These are phyloP conservation scores for Ambrosia artemisiifolia DNA, from an alignment of 129 eudicot genomes.

Conservation along the genomic window DNA sequence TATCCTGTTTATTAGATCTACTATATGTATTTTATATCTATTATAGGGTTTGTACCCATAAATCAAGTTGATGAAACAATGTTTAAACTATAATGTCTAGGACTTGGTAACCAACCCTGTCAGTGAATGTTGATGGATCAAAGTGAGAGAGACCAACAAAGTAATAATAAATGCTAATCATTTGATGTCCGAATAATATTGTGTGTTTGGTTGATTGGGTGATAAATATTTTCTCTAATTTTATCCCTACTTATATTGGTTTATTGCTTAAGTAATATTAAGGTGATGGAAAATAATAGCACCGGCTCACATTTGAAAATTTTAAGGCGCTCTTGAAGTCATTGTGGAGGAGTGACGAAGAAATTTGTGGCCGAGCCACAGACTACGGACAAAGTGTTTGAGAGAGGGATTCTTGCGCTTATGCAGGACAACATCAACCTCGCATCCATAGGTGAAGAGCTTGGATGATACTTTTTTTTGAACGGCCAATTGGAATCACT, in stretches of 20 bases:
- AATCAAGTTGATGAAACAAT: constrained; percentile 1
- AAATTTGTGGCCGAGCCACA: too few species aligned
- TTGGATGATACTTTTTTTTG: too few species aligned
- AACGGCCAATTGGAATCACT: too few species aligned
- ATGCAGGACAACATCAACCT: too few species aligned
- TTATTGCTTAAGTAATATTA: too few species aligned
- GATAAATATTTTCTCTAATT: background rate
- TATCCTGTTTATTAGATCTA: constrained; percentile 9
- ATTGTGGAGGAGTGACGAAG: too few species aligned
- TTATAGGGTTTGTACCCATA: background rate
- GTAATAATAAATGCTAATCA: constrained; percentile 26
- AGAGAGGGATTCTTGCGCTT: too few species aligned
- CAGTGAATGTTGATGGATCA: constrained; percentile 38
- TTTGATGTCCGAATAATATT: constrained; percentile 14
- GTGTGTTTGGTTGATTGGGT: background rate
- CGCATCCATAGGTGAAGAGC: too few species aligned
- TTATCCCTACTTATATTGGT: background rate
- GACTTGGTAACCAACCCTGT: constrained; percentile 33
- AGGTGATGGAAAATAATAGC: too few species aligned
- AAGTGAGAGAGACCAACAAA: constrained; percentile 24
- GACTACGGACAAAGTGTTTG: too few species aligned
- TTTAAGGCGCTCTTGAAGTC: too few species aligned
- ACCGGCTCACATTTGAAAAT: too few species aligned
- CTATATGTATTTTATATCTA: background rate
- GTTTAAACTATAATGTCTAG: background rate